Conservation (phyloP, 1,284 basidiomycete genomes). For the Cryptococcus sp. region DNA sequence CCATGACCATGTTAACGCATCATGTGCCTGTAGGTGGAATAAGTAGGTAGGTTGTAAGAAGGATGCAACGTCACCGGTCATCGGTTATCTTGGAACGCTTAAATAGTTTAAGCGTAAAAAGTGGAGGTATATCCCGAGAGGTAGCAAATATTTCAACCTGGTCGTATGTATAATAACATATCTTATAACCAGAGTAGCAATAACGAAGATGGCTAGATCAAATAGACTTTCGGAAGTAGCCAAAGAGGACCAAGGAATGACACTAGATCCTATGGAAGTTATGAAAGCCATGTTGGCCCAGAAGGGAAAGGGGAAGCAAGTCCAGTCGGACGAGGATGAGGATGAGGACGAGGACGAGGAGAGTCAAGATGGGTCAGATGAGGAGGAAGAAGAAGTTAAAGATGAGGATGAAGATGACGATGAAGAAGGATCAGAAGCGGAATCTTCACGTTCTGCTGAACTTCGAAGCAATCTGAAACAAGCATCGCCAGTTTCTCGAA, state of each 20-base stretch:
- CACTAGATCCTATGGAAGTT: constrained; percentile 38
- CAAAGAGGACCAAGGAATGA: no score
- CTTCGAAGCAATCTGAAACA: constrained; percentile 4
- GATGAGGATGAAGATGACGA: constrained; percentile 14
- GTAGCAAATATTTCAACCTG: no score
- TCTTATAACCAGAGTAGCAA: no score
- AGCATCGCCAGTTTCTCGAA: constrained; percentile 13
- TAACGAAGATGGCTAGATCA: no score
- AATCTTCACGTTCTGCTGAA: background rate
- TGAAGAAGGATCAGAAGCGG: constrained; percentile 7
- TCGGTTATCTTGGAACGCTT: no score
- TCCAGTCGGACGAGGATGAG: constrained; percentile 2
- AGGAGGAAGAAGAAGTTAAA: background rate
- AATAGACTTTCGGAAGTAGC: no score
- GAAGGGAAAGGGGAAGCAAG: constrained; percentile 26
- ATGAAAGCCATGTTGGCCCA: constrained; percentile 47
- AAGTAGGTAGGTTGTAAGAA: no score
- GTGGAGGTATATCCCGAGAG: no score
- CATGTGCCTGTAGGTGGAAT: no score
- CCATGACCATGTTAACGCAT: background rate
- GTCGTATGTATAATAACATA: no score
- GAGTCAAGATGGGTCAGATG: background rate
- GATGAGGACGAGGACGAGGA: constrained; percentile 10
- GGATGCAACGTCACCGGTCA: no score
- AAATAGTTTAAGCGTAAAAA: no score